Evolutionary conservation across 352 stramenopile genomes (phyloP), one percentile per base, ranked within the genome.

Genomic region (Pythium insidiosum): DNA sequence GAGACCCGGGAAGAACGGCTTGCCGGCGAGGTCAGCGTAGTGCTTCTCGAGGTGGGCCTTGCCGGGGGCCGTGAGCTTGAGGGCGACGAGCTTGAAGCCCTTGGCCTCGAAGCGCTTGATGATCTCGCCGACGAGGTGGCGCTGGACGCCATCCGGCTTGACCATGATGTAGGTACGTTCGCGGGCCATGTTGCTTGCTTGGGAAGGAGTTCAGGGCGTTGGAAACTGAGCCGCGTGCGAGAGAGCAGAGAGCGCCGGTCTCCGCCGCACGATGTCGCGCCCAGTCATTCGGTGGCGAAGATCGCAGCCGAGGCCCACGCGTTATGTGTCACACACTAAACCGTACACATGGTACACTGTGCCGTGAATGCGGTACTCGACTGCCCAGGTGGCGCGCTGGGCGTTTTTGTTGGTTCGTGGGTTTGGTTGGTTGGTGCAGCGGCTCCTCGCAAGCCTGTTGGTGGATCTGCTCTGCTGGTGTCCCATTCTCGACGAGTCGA

Each of bases 141-240:
- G 87, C 76, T 98, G 94, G 58, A 99, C 95, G 46, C 95, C 95
- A 62, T 99, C 95, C 38, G 95, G 95, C 85, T 99, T 99, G 75
- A 99, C 95, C 92, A 95, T 94, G 58, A 95, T 96, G 64, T 77
- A 85, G 42, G 73, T 85, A 45, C 66, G 69, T 77, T 85, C 73
- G 51, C 62, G 67, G 31, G 63, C 60, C 66, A 78, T 78, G 46
- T 35, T 66, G 49, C 42, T 25, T 33, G 28, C 28, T 33, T 33
- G 28, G 28, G 28, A 33, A 33, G 28, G 28, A 44, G 26, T 18
- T 47, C n/a, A n/a, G n/a, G n/a, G n/a, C n/a, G n/a, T n/a, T n/a
- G n/a, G n/a, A n/a, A n/a, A n/a, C n/a, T n/a, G n/a, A n/a, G n/a
- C n/a, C n/a, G n/a, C n/a, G n/a, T n/a, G n/a, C n/a, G n/a, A n/a